phyloP scores from a whole-genome alignment of 176 grass and related monocot species.

The Aegilops longissima region DNA sequence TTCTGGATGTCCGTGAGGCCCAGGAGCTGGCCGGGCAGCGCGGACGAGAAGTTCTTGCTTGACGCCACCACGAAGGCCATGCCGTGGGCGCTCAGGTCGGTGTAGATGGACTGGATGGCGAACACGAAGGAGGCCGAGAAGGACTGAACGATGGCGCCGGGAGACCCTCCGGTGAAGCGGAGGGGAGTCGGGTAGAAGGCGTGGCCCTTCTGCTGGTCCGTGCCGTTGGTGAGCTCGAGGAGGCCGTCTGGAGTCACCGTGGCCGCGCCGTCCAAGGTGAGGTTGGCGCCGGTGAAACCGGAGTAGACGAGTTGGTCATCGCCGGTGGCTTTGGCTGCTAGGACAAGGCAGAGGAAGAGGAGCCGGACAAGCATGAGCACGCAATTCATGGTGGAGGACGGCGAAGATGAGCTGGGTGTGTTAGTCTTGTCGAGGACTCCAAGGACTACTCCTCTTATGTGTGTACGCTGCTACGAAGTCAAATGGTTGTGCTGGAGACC shows the following conservation, averaged over 20 bases:
- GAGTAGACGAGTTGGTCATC: constrained; percentile 23
- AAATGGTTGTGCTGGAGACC: too few relatives aligned
- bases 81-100: constrained; percentile 34
- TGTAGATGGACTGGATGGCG: constrained; percentile 18
- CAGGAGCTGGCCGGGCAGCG: constrained; percentile 27
- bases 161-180: background rate
- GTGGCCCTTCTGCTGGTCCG: constrained; percentile 7
- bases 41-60: constrained; percentile 2
- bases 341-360: background rate
- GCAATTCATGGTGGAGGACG: background rate
- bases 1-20: constrained; percentile 35
- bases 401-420: too few relatives aligned
- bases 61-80: constrained; percentile 39
- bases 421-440: too few relatives aligned
- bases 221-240: constrained; percentile 48
- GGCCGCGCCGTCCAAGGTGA: constrained; percentile 8
- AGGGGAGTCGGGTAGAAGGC: constrained; percentile 28
- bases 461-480: too few relatives aligned
- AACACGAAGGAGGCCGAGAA: constrained; percentile 50
- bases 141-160: background rate
- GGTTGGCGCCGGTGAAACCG: constrained; percentile 8
- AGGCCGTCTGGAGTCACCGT: constrained; percentile 32
- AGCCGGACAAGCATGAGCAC: background rate
- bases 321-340: background rate
- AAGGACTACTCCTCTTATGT: too few relatives aligned